phyloP scores from a whole-genome alignment of 1,284 basidiomycete species.

The Cryptococcus hybrid region DNA sequence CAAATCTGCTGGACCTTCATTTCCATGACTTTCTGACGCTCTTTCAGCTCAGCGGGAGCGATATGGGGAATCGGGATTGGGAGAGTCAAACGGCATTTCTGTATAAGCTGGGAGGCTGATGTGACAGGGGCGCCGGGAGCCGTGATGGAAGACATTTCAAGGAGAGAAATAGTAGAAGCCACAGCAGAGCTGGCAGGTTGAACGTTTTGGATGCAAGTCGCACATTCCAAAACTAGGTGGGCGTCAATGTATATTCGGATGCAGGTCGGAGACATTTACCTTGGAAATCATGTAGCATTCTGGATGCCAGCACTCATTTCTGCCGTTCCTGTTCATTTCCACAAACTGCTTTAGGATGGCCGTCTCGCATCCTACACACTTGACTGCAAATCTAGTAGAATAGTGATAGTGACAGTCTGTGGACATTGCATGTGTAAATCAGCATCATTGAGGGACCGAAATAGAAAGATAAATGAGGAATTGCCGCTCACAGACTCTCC shows the following conservation, averaged over 20 bases:
- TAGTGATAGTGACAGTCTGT: constrained; percentile 92
- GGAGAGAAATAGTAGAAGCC: constrained; percentile 41
- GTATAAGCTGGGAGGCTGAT: constrained; percentile 5
- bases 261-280: constrained; percentile 53
- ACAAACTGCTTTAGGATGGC: constrained; percentile 99
- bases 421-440: background rate
- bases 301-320: constrained; percentile 99
- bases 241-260: background rate
- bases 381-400: constrained; percentile 96
- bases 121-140: constrained; percentile 16
- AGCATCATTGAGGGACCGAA: constrained; percentile 5
- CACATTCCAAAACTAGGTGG: constrained; percentile 91
- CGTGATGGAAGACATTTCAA: constrained; percentile 39
- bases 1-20: constrained; percentile 98
- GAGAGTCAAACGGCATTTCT: background rate
- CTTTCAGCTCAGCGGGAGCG: constrained; percentile 72
- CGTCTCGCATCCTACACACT: constrained; percentile 95
- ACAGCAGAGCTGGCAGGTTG: constrained; percentile 58
- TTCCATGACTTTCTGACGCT: constrained; percentile 95
- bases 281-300: constrained; percentile 99
- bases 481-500: constrained; percentile 67
- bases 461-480: constrained; percentile 8
- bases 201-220: constrained; percentile 76
- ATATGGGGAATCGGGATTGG: constrained; percentile 12
- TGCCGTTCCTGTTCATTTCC: constrained; percentile 97